These are phyloP conservation scores for Linderina pennispora DNA, from an alignment of 192 early-diverging fungal species.

Conservation along the genomic window DNA sequence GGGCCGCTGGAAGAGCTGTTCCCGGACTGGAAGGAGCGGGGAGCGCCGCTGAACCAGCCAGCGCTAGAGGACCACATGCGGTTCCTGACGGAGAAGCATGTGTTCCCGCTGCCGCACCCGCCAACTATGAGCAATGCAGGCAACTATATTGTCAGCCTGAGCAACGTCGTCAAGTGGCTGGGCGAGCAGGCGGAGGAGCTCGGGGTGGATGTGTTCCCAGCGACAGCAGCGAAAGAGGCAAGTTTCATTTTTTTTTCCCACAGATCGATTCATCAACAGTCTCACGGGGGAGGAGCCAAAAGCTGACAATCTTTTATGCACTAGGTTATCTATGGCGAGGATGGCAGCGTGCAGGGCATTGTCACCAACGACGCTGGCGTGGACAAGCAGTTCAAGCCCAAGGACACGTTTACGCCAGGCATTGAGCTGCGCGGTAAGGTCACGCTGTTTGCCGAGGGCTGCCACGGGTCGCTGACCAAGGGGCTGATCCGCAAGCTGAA, in stretches of 20 bases:
- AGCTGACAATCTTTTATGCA: too few relatives aligned
- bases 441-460: conserved; percentile 96
- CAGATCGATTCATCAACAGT: too few relatives aligned
- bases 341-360: conserved; percentile 88
- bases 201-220: conserved; percentile 91
- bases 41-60: conserved; percentile 86
- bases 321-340: conserved; percentile 75
- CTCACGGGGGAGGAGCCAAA: too few relatives aligned
- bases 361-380: conserved; percentile 95
- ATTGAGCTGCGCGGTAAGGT: conserved; percentile 93
- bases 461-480: conserved; percentile 95
- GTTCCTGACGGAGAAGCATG: conserved; percentile 66
- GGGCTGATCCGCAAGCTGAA: conserved; percentile 81
- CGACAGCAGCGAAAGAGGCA: conserved; percentile 83
- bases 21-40: conserved; percentile 95
- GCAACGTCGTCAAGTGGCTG: conserved; percentile 91
- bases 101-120: conserved; percentile 85
- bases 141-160: conserved; percentile 95
- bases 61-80: conserved; percentile 80
- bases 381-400: conserved; percentile 79
- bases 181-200: conserved; percentile 95
- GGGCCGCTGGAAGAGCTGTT: conserved; percentile 91
- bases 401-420: conserved; percentile 87
- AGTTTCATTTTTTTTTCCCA: background rate
- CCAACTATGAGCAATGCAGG: conserved; percentile 95